Base-by-base conservation (phyloP, 2,329 filamentous ascomycete genomes). In the Cordyceps farinosa region DNA sequence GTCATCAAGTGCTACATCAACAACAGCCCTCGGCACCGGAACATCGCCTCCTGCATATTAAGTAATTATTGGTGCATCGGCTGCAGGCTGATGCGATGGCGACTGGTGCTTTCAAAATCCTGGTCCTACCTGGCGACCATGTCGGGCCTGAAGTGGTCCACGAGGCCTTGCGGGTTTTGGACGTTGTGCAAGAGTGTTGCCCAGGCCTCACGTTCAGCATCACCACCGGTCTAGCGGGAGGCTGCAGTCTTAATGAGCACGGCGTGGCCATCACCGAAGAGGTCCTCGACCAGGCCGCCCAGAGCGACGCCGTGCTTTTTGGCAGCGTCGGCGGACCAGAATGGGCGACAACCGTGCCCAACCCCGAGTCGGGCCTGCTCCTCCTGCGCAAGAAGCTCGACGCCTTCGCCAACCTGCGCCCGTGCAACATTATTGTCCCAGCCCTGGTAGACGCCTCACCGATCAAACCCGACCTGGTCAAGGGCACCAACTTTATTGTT, bases 401-500 rank as follows among this genome's bases (percentile, higher is more conserved):
- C 57, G 80, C 79, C 7, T 84, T 82, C 65, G 81, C 80, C 52
- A 84, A 84, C 64, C 68, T 83, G 29, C 75, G 81, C 0, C 81
- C 81, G 0, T 82, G 80, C 67, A 76, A 78, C 50, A 75, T 79
- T 53, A 76, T 80, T 27, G 77, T 77, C 1, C 76, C 76, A 1
- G 77, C 78, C 2, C 69, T 77, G 0, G 70, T 76, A 15, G 71
- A 73, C 7, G 70, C 75, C 17, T 79, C 77, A 0, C 79, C 81
- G 1, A 74, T 83, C 64, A 82, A 80, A 65, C 66, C 74, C 2
- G 76, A 78, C 8, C 71, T 81, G 22, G 78, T 80, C 30, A 66
- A 69, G 1, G 80, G 78, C 5, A 78, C 79, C 22, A 76, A 81
- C 63, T 81, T 82, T 67, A 77, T 82, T 65, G 74, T 83, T 3